phyloP scores from a whole-genome alignment of 441 rosid genomes.

The Corymbia calophylla region DNA sequence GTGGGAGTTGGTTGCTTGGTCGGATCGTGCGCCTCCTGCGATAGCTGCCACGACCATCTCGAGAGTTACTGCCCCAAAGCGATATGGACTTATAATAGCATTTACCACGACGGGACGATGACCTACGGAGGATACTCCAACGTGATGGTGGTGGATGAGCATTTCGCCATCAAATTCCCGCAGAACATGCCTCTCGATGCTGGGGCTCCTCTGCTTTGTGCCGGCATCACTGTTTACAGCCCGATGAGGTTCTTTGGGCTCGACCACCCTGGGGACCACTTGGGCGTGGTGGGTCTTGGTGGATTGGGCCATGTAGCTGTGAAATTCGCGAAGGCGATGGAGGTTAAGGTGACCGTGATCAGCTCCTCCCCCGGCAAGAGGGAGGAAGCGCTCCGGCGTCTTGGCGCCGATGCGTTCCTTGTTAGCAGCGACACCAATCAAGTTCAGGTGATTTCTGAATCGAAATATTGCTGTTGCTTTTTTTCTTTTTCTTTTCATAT shows the following conservation, averaged over 20 bases:
- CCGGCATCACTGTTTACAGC: neutral
- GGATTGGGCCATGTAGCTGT: neutral
- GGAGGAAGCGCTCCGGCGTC: neutral
- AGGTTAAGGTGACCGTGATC: neutral
- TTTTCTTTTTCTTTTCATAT: neutral
- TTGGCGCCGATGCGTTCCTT: neutral
- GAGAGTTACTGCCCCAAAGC: conserved; percentile 16
- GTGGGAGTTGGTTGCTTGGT: neutral
- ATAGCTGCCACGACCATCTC: neutral
- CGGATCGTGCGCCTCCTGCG: neutral
- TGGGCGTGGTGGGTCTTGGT: neutral
- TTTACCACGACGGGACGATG: neutral
- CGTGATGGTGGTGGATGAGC: neutral
- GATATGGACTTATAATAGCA: neutral
- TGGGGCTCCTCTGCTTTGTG: neutral
- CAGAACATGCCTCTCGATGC: neutral
- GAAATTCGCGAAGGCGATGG: neutral
- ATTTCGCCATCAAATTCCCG: neutral
- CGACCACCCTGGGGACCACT: neutral
- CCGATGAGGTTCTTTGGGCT: neutral
- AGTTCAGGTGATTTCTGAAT: neutral
- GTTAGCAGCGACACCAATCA: neutral
- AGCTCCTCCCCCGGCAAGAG: neutral
- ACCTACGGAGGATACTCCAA: neutral
- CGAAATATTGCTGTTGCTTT: neutral